Evolutionary conservation across 495 filamentous ascomycete species (phyloP).

Genomic region (Achaetomiella virescens): DNA sequence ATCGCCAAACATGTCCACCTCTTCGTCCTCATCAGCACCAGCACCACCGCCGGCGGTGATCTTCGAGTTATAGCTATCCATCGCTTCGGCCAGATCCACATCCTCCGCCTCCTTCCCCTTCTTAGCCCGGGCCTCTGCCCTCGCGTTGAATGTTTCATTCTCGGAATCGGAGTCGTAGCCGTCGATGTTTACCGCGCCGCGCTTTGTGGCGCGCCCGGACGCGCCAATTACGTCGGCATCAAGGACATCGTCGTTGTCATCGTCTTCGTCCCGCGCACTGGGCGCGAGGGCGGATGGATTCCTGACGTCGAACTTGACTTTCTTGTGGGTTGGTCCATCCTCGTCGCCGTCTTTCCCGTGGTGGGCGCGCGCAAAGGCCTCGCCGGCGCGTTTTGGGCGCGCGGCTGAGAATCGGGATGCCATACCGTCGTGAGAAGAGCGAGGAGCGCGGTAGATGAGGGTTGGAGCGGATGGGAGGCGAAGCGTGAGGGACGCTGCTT

Average conservation of each 20-base stretch:
- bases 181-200: conserved; percentile 89
- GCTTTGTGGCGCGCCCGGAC: conserved; percentile 69
- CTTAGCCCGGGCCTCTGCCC: conserved; percentile 52
- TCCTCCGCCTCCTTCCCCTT: conserved; percentile 38
- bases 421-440: conserved; percentile 38
- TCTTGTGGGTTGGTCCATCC: conserved; percentile 53
- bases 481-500: neutral
- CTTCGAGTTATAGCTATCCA: conserved; percentile 39
- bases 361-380: conserved; percentile 69
- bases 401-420: conserved; percentile 55
- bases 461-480: too few species aligned
- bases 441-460: neutral
- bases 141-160: conserved; percentile 77
- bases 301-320: conserved; percentile 88
- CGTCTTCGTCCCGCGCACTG: conserved; percentile 61
- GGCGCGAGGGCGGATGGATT: conserved; percentile 88
- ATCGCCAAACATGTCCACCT: conserved; percentile 90
- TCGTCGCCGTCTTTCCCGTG: conserved; percentile 50
- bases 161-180: conserved; percentile 95
- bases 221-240: conserved; percentile 91
- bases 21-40: conserved; percentile 51
- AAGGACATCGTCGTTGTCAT: conserved; percentile 70
- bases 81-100: conserved; percentile 36
- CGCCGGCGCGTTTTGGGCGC: conserved; percentile 76
- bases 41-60: conserved; percentile 24